Evolutionary conservation across 202 grass and related monocot genomes (phyloP).

Genomic region (Miscanthus sacchariflorus): DNA sequence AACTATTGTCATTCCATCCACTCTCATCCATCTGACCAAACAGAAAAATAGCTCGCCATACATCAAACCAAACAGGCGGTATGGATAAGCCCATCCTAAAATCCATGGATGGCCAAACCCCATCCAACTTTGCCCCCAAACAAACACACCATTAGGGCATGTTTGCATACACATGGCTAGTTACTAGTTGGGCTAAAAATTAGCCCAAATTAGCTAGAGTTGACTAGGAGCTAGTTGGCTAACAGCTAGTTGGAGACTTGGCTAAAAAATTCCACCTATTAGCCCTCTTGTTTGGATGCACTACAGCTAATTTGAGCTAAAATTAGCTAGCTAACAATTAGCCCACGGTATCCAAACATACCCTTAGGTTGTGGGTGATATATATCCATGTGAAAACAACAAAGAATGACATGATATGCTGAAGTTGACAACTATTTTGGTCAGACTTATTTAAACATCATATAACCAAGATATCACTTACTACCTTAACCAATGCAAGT

Average conservation of each 20-base stretch:
- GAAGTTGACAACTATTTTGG: background rate
- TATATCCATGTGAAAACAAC: slow-evolving; percentile 10
- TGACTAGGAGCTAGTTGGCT: background rate
- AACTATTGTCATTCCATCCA: background rate
- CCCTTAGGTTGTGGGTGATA: background rate
- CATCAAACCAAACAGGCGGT: background rate
- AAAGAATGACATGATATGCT: background rate
- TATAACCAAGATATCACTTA: background rate
- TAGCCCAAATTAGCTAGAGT: no score
- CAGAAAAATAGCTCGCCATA: background rate
- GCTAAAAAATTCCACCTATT: background rate
- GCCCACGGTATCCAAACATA: background rate
- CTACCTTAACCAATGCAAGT: slow-evolving; percentile 4
- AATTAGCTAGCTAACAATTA: no score
- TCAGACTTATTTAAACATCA: background rate
- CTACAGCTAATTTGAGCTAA: no score
- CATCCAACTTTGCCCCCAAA: background rate
- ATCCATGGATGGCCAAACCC: background rate
- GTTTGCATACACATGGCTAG: background rate
- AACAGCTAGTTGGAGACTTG: background rate
- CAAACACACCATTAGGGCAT: background rate
- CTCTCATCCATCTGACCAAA: background rate
- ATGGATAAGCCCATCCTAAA: no score
- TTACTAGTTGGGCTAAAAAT: background rate
- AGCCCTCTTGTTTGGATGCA: background rate